Evolutionary conservation across 2,329 filamentous ascomycete species (phyloP).

Genomic region (Colletotrichum gigasporum): DNA sequence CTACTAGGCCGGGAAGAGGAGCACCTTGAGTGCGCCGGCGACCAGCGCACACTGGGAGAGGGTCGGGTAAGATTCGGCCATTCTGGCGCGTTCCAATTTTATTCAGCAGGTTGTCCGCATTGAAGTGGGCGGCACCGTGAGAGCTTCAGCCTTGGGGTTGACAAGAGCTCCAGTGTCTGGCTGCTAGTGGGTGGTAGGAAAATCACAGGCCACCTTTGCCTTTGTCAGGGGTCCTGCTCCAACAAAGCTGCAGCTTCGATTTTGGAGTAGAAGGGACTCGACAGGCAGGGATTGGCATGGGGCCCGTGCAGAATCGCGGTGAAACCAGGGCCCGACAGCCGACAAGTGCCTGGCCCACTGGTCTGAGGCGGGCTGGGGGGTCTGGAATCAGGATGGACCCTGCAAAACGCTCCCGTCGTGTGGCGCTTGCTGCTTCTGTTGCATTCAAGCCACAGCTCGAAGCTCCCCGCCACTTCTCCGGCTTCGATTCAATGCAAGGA

Average conservation of each 20-base stretch:
- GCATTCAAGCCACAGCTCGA: neutral
- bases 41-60: constrained; percentile 87
- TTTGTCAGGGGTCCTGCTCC: constrained; percentile 24
- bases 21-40: constrained; percentile 87
- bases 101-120: constrained; percentile 22
- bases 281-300: constrained; percentile 14
- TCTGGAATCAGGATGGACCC: neutral
- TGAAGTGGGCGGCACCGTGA: constrained; percentile 28
- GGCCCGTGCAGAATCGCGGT: constrained; percentile 29
- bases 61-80: constrained; percentile 88
- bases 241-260: constrained; percentile 13
- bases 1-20: constrained; percentile 95
- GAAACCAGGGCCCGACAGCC: constrained; percentile 17
- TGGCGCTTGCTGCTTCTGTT: neutral
- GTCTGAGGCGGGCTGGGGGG: no score
- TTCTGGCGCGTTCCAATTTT: constrained; percentile 47
- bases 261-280: neutral
- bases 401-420: neutral
- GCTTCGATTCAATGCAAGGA: neutral
- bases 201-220: constrained; percentile 27
- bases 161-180: neutral
- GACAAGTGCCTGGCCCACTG: no score
- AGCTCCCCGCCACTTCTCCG: neutral
- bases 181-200: constrained; percentile 2
- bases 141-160: constrained; percentile 8